Base-by-base conservation (phyloP, 2,329 filamentous ascomycete species). In the Colletotrichum eremochloae region DNA sequence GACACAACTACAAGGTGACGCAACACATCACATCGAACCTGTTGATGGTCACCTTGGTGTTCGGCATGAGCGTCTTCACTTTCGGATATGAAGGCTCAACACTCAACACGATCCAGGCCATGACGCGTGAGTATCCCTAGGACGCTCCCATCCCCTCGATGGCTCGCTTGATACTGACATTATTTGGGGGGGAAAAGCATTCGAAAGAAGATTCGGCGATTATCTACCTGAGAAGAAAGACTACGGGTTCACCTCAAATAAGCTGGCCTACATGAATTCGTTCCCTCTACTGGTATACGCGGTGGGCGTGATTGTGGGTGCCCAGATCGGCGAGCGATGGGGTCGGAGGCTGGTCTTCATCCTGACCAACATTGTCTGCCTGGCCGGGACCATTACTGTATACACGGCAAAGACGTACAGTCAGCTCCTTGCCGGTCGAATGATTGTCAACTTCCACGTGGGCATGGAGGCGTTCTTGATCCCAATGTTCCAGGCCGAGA, bases 231-330 rank as follows among this genome's bases (percentile, higher is more conserved):
- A 24, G 12, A 74, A 74, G 44, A 62, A 69, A 3, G 66, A 46
- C 7, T 74, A 42, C 18, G 68, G 66, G 1, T 73, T 76, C 24
- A 74, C 72, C 3, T 68, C 75, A 0, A 72, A 67, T 15, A 74
- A 71, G 31, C 67, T 77, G 40, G 75, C 75, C 24, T 76, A 74
- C 53, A 73, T 77, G 61, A 77, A 77, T 55, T 76, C 74, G 20
- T 68, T 76, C 11, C 75, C 74, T 15, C 67, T 76, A 2, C 65
- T 76, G 61, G 46, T 68, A n/a, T 76, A 74, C 24, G 75, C 71
- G 1, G 50, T 74, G 20, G 75, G 75, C 24, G 71, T 76, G 18
- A 64, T 76, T 0, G 33, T 62, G 1, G 75, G 63, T 7, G 66
- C 68, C 31, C 63, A 75, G 31, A 71, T 76, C 57, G 74, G 75